Evolutionary conservation across 306 rosid species (phyloP), one percentile per base, ranked within the genome.

Genomic region (Canavalia ensiformis): DNA sequence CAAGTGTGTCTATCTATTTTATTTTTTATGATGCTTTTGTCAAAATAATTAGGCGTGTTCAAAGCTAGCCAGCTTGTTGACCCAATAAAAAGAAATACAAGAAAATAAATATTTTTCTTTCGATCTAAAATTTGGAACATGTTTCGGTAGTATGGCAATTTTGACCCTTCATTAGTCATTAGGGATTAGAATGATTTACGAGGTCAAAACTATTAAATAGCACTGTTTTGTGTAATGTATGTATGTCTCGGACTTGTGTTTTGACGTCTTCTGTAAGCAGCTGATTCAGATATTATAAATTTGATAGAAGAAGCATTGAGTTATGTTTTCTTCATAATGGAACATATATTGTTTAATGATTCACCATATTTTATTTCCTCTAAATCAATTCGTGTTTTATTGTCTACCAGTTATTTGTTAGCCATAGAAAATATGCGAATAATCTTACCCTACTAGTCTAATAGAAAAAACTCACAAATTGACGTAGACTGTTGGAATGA

Each of bases 21-120:
- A 1, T 12, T 28, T 54, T 9, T 72, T 5, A 7, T 4, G 1
- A 3, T 46, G 31, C 1, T 55, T 39, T 69, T 35, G 72, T 73
- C 79, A 71, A 63, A 37, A 44, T 63, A 78, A 42, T 25, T 46
- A 70, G 45, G 63, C 25, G 11, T 39, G 28, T 69, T 62, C 78
- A 34, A 60, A 31, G 57, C 7, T 10, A 49, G 52, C n/a, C 65
- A 60, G 13, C 37, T 69, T 52, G 42, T 59, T 75, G 75, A 77
- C 86, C 52, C 39, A 6, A 9, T 54, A 6, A 18, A n/a, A 10
- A 18, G 25, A 18, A 18, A 18, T 18, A 18, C 25, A 18, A 9
- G 18, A 49, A 68, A 56, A 0, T 11, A 58, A 13, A 42, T 60
- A 44, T 47, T 68, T 55, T 44, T 55, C 47, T 68, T 78, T 56